Percentiles rank a stretch among this genome's conserved stretches.
Evolutionary conservation across 2,329 filamentous ascomycete species (phyloP).

Genomic region (Geosmithia morbida): DNA sequence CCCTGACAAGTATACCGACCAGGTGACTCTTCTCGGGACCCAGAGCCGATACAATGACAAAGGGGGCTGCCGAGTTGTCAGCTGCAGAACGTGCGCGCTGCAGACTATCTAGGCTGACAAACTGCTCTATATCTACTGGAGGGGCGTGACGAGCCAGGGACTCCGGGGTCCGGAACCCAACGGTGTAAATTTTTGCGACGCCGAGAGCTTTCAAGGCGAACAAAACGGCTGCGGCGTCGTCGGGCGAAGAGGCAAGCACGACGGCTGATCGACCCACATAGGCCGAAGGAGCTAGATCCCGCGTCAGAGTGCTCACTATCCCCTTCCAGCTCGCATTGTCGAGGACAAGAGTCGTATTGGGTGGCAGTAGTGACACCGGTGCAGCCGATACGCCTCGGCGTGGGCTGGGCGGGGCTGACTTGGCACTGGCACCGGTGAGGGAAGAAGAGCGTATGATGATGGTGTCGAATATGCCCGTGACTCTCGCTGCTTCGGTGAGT

Average conservation of each 20-base stretch:
- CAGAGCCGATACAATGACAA: slow-evolving; percentile 68
- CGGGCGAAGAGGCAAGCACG: slow-evolving; percentile 56
- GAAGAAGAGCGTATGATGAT: slow-evolving; percentile 32
- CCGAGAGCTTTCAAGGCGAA: slow-evolving; percentile 65
- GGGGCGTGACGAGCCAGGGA: slow-evolving; percentile 47
- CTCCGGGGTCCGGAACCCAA: slow-evolving; percentile 57
- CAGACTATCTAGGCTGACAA: slow-evolving; percentile 57
- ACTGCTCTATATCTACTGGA: slow-evolving; percentile 67
- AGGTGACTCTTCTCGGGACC: slow-evolving; percentile 65
- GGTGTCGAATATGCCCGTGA: slow-evolving; percentile 71
- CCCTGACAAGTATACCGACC: slow-evolving; percentile 62
- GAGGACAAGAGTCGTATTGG: slow-evolving; percentile 47
- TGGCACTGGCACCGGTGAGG: slow-evolving; percentile 18
- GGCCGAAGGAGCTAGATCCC: slow-evolving; percentile 70
- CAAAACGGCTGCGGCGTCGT: slow-evolving; percentile 65
- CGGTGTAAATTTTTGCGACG: slow-evolving; percentile 69
- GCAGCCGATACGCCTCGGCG: not conserved
- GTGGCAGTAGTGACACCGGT: slow-evolving; percentile 17
- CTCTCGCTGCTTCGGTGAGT: slow-evolving; percentile 61
- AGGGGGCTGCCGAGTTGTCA: slow-evolving; percentile 43
- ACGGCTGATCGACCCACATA: slow-evolving; percentile 65
- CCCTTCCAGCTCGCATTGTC: slow-evolving; percentile 81
- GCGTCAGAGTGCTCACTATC: slow-evolving; percentile 65
- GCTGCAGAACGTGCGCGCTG: slow-evolving; percentile 34
- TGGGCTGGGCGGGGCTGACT: slow-evolving; percentile 17